These are phyloP conservation scores for Echinosophora koreensis DNA, from an alignment of 306 rosid genomes.

Conservation along the genomic window DNA sequence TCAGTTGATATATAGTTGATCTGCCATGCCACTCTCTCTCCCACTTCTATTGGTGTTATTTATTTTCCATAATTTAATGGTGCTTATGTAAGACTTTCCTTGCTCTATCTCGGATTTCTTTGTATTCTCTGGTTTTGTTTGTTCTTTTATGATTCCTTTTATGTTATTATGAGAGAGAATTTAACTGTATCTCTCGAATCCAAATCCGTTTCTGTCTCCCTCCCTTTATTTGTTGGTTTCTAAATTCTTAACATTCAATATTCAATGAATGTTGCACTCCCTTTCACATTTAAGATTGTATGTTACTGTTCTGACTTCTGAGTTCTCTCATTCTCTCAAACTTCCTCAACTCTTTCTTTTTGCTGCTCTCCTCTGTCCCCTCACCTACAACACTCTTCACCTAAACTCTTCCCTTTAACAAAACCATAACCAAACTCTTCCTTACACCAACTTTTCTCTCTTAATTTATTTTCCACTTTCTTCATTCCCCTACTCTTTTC, in stretches of 20 bases:
- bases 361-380: constrained; percentile 31
- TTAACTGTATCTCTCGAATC: too few relatives aligned
- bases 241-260: constrained; percentile 20
- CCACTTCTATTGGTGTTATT: constrained; percentile 22
- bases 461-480: neutral
- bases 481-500: neutral
- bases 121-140: too few relatives aligned
- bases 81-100: constrained; percentile 65
- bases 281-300: constrained; percentile 34
- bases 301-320: neutral
- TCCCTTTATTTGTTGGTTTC: constrained; percentile 28
- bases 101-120: neutral
- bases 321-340: constrained; percentile 9
- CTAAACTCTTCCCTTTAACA: neutral
- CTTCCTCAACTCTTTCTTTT: neutral
- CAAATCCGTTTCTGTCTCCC: constrained; percentile 41
- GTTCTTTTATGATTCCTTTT: too few relatives aligned
- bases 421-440: neutral
- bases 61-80: constrained; percentile 27
- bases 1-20: too few relatives aligned
- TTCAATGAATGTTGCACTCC: constrained; percentile 44
- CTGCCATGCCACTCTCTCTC: neutral
- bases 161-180: too few relatives aligned
- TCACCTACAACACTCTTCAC: constrained; percentile 7
- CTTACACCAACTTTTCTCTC: neutral